phyloP scores from a whole-genome alignment of 768 basidiomycete species.

The Naganishia randhawae region DNA sequence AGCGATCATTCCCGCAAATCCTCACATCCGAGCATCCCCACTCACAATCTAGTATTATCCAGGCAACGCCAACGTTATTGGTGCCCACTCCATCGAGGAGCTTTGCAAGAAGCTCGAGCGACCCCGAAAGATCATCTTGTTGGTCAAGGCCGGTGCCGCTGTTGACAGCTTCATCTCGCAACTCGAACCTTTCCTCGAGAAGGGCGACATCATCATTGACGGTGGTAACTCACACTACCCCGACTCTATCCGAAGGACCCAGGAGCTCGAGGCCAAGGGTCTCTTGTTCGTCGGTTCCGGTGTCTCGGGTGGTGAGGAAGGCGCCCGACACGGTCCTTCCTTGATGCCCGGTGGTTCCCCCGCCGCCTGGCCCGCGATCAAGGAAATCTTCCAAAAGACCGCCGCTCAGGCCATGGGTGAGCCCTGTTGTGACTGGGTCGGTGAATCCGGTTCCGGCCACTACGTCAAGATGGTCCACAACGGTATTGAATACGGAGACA shows the following conservation, averaged over 20 bases:
- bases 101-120: slow-evolving; percentile 85
- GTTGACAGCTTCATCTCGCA: slow-evolving; percentile 92
- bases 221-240: slow-evolving; percentile 99
- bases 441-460: slow-evolving; percentile 81
- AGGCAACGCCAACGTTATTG: slow-evolving; percentile 87
- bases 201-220: slow-evolving; percentile 98
- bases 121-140: slow-evolving; percentile 94
- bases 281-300: slow-evolving; percentile 96
- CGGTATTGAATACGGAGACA: slow-evolving; percentile 99
- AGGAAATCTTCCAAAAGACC: slow-evolving; percentile 97
- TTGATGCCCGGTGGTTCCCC: slow-evolving; percentile 97
- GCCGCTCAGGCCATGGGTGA: slow-evolving; percentile 90
- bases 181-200: slow-evolving; percentile 81
- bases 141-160: slow-evolving; percentile 95
- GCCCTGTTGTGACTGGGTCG: slow-evolving; percentile 99
- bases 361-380: slow-evolving; percentile 93
- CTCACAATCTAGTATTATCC: slow-evolving; percentile 27
- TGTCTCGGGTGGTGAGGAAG: slow-evolving; percentile 99
- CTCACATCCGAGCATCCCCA: slow-evolving; percentile 10
- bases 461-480: slow-evolving; percentile 99
- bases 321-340: slow-evolving; percentile 89
- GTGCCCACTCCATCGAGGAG: slow-evolving; percentile 89
- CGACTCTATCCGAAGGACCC: slow-evolving; percentile 88
- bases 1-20: slow-evolving; percentile 35
- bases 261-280: slow-evolving; percentile 90